Conservation (phyloP, 208 protist species). For the Angomonas ambiguus region DNA sequence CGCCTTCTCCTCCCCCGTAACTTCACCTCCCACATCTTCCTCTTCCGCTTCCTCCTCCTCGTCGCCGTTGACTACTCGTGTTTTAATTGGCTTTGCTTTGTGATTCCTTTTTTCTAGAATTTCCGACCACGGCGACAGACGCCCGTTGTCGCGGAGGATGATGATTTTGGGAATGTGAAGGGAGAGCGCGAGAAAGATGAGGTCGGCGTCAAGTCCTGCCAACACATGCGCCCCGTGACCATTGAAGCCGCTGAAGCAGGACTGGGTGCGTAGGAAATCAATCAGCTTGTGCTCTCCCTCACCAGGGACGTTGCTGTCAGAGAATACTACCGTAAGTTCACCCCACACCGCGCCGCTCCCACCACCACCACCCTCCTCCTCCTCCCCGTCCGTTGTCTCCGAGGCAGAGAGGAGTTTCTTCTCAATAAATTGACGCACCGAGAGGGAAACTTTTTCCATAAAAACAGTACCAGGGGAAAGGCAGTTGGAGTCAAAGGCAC, state of each 20-base stretch:
- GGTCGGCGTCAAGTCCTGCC: conserved; percentile 98
- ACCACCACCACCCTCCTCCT: background rate
- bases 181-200: conserved; percentile 97
- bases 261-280: conserved; percentile 85
- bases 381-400: conserved; percentile 6
- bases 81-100: too few species aligned
- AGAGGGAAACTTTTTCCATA: conserved; percentile 91
- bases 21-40: background rate
- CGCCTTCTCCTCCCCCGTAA: background rate
- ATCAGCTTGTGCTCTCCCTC: conserved; percentile 95
- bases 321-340: conserved; percentile 89
- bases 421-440: conserved; percentile 62
- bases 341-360: conserved; percentile 62
- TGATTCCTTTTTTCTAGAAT: background rate
- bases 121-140: conserved; percentile 15
- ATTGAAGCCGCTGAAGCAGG: conserved; percentile 62
- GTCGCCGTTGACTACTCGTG: background rate
- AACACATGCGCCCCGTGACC: conserved; percentile 92
- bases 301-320: conserved; percentile 93
- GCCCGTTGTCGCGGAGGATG: conserved; percentile 83
- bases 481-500: conserved; percentile 95
- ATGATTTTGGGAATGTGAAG: conserved; percentile 93
- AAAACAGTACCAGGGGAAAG: conserved; percentile 99
- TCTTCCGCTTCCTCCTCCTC: background rate
- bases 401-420: conserved; percentile 54